Evolutionary conservation across 2,329 filamentous ascomycete genomes (phyloP), one percentile per base, ranked within the genome.

Genomic region (Ceratocystis ficicola): DNA sequence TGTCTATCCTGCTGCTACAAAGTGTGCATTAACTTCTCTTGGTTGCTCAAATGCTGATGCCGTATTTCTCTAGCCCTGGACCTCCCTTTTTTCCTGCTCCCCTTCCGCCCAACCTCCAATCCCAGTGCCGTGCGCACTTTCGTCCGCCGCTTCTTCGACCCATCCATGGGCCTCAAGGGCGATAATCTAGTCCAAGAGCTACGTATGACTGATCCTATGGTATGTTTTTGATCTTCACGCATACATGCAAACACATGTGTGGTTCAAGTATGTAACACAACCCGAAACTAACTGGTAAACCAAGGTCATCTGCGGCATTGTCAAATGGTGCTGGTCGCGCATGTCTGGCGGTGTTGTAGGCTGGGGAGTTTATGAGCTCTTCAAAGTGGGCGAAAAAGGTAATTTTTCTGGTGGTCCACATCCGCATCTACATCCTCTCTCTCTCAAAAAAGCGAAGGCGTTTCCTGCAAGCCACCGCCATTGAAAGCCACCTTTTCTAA

Each of bases 261-360:
- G 12, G 30, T 17, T 12, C 17, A 46, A 44, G 32, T 50, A 41
- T 25, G 8, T 44, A 8, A 46, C 41, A 32, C 20, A 46, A 46
- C 5, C 25, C 22, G 55, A 32, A 55, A 36, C 44, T 66, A 60
- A 64, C 44, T 22, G 36, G 36, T 30, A 8, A 10, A 22, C 59
- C 25, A 69, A 96, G 90, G 91, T 95, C 66, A 83, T 99, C 65
- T 92, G 91, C 69, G 94, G 92, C 71, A 91, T 96, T 52, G 81
- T 94, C 70, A 99, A 97, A 79, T 99, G 94, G 94, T 97, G 93
- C 76, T 99, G 94, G 94, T 92, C 90, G 74, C 85, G 94, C 76
- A 79, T 99, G 63, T 85, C 88, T 52, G 90, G 91, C 67, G 94
- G 94, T 72, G 86, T 99, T 15, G 92, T 99, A 44, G 91, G 90